Conservation (phyloP, 306 rosid species). For the Elaeagnus macrophylla region DNA sequence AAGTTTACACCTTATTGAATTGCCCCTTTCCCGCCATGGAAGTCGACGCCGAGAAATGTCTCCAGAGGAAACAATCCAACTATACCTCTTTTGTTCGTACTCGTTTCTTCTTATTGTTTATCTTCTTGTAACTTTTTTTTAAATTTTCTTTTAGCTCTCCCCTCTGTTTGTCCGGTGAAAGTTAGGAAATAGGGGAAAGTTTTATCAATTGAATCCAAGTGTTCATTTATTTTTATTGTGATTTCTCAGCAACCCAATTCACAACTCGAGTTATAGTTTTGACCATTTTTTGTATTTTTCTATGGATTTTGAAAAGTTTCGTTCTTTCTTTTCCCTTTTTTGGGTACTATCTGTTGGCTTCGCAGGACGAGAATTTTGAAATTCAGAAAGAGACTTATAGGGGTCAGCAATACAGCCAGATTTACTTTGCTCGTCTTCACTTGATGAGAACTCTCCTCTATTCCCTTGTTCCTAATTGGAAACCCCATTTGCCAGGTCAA, state of each 20-base stretch:
- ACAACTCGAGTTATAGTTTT: not conserved
- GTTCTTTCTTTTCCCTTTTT: not conserved
- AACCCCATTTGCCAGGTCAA: constrained; percentile 64
- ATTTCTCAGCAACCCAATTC: not conserved
- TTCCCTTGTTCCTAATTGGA: constrained; percentile 63
- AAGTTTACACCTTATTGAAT: not conserved
- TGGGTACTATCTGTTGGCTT: not conserved
- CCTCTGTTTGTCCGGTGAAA: not conserved
- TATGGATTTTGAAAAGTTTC: not conserved
- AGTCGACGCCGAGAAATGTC: constrained; percentile 43
- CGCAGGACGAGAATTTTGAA: constrained; percentile 58
- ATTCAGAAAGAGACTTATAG: constrained; percentile 53
- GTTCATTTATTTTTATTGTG: not conserved
- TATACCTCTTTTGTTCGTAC: constrained; percentile 41
- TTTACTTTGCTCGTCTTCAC: constrained; percentile 79
- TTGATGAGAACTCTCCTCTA: constrained; percentile 69
- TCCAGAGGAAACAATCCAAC: constrained; percentile 42
- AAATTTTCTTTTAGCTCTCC: not conserved
- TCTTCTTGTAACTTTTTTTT: not conserved
- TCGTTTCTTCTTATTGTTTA: not conserved
- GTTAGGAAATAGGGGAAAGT: not conserved
- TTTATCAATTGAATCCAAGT: constrained; percentile 2
- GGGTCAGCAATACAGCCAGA: constrained; percentile 90
- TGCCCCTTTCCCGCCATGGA: constrained; percentile 54
- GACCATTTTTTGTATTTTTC: not conserved